phyloP scores from a whole-genome alignment of 139 green algal species.

The Chlorella sp. region DNA sequence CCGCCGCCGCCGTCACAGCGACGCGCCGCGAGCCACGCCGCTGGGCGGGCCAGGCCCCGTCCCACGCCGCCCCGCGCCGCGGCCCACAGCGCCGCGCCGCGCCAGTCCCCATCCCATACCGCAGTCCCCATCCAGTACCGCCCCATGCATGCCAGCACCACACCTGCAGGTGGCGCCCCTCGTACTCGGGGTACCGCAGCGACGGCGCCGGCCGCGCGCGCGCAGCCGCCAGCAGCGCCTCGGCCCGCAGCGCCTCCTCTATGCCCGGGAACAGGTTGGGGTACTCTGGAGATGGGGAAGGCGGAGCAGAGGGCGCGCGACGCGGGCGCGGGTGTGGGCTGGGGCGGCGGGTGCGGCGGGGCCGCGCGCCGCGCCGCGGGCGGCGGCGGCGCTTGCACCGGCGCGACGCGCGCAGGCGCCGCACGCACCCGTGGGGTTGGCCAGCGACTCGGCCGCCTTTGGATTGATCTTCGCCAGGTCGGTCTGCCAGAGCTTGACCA shows the following conservation, averaged over 20 bases:
- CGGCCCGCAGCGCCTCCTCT: slow-evolving; percentile 74
- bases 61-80: neutral
- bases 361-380: no score
- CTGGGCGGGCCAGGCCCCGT: neutral
- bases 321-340: neutral
- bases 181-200: neutral
- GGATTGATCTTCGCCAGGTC: slow-evolving; percentile 94
- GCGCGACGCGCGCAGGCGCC: neutral
- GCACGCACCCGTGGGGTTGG: slow-evolving; percentile 74
- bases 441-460: slow-evolving; percentile 94
- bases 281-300: slow-evolving; percentile 65
- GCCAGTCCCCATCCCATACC: neutral
- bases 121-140: neutral
- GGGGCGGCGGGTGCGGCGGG: neutral
- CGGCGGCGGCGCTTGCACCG: neutral
- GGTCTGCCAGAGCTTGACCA: slow-evolving; percentile 84
- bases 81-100: neutral
- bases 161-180: neutral
- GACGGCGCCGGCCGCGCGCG: slow-evolving; percentile 13
- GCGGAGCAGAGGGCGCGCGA: neutral
- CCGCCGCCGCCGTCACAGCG: neutral
- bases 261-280: slow-evolving; percentile 96
- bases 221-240: slow-evolving; percentile 40
- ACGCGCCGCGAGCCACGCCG: no score
- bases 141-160: neutral